Conservation (phyloP, 1,284 basidiomycete species). For the Boletus hoseneyae region DNA sequence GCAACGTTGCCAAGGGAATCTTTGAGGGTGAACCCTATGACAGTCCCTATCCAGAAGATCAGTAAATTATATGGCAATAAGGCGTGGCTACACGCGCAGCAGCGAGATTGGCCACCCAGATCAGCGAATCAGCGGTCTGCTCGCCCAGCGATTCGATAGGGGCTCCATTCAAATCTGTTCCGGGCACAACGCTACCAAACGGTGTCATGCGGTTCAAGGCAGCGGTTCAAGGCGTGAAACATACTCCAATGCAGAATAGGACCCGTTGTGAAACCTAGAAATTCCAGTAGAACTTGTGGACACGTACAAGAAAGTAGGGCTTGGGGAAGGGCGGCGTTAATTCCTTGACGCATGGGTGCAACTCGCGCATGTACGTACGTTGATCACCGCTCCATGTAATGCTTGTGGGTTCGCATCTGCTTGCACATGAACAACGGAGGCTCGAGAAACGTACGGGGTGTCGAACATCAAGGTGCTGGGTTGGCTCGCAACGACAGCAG, state of each 20-base stretch:
- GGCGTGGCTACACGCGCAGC: background rate
- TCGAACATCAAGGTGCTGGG: background rate
- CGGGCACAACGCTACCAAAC: no score
- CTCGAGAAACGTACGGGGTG: background rate
- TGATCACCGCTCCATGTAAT: constrained; percentile 31
- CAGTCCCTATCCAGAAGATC: constrained; percentile 10
- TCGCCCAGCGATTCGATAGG: background rate
- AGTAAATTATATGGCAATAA: background rate
- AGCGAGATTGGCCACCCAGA: no score
- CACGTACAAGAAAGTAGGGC: constrained; percentile 4
- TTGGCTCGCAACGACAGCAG: background rate
- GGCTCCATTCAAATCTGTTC: background rate
- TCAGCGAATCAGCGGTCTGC: background rate
- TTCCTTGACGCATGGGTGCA: constrained; percentile 18
- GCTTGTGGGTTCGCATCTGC: constrained; percentile 42
- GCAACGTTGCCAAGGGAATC: constrained; percentile 33
- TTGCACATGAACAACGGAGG: no score
- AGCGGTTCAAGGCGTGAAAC: background rate
- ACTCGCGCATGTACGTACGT: constrained; percentile 41
- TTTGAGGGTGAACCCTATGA: background rate
- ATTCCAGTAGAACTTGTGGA: background rate
- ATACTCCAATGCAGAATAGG: background rate
- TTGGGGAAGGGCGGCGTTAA: background rate
- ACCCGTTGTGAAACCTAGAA: background rate
- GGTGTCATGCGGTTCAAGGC: background rate